A percentile compares a stretch with the other conserved stretches of the same genome.
Evolutionary conservation across 106 monocot genomes (phyloP).

Genomic region (Hemerocallis citrina): DNA sequence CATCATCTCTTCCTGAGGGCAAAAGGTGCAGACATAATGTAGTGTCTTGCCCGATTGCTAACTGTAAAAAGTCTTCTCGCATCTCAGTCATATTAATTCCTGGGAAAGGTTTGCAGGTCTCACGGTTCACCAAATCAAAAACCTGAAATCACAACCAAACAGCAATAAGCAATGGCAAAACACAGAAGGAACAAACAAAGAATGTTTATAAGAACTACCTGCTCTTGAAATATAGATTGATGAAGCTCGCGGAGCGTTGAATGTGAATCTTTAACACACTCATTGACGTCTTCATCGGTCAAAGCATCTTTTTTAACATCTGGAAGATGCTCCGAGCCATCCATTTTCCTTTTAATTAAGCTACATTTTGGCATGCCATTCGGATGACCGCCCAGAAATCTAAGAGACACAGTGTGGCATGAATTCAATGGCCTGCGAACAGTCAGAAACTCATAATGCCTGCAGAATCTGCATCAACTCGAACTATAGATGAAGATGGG

Average conservation of each 20-base stretch:
- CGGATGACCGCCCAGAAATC: conserved; percentile 31
- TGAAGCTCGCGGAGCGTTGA: conserved; percentile 74
- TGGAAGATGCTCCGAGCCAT: conserved; percentile 7
- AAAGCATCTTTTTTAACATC: conserved; percentile 30
- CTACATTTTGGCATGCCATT: conserved; percentile 10
- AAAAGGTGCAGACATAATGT: conserved; percentile 54
- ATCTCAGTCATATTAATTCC: conserved; percentile 80
- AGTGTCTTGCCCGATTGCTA: conserved; percentile 69
- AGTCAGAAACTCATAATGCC: conserved; percentile 71
- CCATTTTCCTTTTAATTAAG: conserved; percentile 27
- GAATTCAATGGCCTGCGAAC: conserved; percentile 67
- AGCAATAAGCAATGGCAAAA: conserved; percentile 1
- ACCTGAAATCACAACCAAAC: conserved; percentile 40
- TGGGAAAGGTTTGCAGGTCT: conserved; percentile 34
- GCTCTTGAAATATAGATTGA: conserved; percentile 83
- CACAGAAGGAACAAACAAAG: background rate
- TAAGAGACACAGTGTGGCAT: conserved; percentile 41
- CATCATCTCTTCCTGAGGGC: conserved; percentile 24
- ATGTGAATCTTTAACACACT: conserved; percentile 56
- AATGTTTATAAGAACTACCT: conserved; percentile 23
- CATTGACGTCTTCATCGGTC: conserved; percentile 52
- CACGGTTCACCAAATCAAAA: conserved; percentile 78
- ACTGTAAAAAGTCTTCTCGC: conserved; percentile 65
- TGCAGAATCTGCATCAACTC: conserved; percentile 53
- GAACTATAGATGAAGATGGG: conserved; percentile 50